Evolutionary conservation across 2,329 filamentous ascomycete species (phyloP), one percentile per base, ranked within the genome.

Genomic region (Dryadomyces quercivorus): DNA sequence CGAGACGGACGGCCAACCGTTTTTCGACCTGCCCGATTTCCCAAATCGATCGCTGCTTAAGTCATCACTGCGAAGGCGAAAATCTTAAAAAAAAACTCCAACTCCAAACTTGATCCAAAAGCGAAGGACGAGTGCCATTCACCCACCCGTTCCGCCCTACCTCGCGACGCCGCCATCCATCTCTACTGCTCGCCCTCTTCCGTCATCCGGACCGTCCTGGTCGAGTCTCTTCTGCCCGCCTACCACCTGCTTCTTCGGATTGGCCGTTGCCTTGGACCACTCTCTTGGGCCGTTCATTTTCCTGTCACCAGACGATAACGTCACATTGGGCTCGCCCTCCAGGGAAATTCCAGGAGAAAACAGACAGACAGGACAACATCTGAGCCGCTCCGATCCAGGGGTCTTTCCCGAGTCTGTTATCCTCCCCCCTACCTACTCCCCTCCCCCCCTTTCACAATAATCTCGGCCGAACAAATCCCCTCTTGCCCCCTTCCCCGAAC

Each of bases 301-400:
- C 44, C 22, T 18, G 13, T 53, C 34, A 36, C 34, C 36, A 47
- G 45, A 47, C 51, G 44, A 53, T 47, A 53, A 53, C 44, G 51
- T 53, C 51, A 53, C 51, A 53, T 45, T 45, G 44, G 51, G 34
- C 51, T 22, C 44, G 52, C 22, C 20, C 10, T 34, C 20, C n/a
- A 22, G 22, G 36, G 49, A 54, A 38, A 22, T 31, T 48, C 31
- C 12, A 43, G 47, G 38, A 50, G 38, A 44, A 15, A 53, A 34
- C 26, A 31, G 26, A 31, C 26, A 31, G 10, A 13, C 36, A 40
- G 36, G 36, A 40, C 36, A 40, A 50, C 40, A 22, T 34, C 48
- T 36, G 48, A 9, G 34, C 47, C 18, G 47, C 31, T 31, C 18
- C 31, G n/a, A 38, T 18, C 46, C 36, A 40, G 31, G 16, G n/a